These are phyloP conservation scores for Wolfiporia cocos DNA, from an alignment of 1,284 basidiomycete genomes.

Conservation along the genomic window DNA sequence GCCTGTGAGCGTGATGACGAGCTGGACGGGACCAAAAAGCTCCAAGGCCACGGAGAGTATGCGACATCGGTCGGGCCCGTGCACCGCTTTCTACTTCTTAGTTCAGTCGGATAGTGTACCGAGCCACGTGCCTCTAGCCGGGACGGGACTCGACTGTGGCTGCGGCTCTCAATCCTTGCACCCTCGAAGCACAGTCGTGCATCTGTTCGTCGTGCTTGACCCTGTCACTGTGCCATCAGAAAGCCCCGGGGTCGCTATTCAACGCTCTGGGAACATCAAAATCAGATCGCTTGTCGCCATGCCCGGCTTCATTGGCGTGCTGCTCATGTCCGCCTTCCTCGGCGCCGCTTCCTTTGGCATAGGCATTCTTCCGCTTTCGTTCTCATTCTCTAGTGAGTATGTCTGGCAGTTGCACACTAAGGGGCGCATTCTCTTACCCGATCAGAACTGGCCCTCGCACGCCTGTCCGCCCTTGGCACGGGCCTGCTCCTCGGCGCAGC, in stretches of 20 bases:
- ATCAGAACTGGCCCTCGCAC: slow-evolving; percentile 50
- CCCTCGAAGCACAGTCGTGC: background rate
- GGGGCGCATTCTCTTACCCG: background rate
- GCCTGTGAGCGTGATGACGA: no score
- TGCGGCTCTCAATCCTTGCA: background rate
- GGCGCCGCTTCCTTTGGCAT: slow-evolving; percentile 66
- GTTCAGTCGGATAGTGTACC: background rate
- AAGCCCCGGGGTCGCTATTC: background rate
- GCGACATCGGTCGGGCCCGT: no score
- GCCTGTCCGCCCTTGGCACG: slow-evolving; percentile 66
- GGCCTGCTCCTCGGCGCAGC: slow-evolving; percentile 89
- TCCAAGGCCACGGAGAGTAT: no score
- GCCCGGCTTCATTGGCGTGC: slow-evolving; percentile 20
- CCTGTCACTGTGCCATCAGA: background rate
- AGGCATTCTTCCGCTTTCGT: slow-evolving; percentile 71
- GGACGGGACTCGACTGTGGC: background rate
- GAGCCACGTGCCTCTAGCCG: background rate
- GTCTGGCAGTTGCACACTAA: background rate
- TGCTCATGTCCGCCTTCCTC: slow-evolving; percentile 52
- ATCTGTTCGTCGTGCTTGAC: background rate
- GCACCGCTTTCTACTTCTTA: no score
- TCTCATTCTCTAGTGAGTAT: slow-evolving; percentile 67
- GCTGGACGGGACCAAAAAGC: no score
- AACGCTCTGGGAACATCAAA: background rate
- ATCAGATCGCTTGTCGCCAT: slow-evolving; percentile 12